Base-by-base conservation (phyloP, 768 basidiomycete species). In the Chiua virens region DNA sequence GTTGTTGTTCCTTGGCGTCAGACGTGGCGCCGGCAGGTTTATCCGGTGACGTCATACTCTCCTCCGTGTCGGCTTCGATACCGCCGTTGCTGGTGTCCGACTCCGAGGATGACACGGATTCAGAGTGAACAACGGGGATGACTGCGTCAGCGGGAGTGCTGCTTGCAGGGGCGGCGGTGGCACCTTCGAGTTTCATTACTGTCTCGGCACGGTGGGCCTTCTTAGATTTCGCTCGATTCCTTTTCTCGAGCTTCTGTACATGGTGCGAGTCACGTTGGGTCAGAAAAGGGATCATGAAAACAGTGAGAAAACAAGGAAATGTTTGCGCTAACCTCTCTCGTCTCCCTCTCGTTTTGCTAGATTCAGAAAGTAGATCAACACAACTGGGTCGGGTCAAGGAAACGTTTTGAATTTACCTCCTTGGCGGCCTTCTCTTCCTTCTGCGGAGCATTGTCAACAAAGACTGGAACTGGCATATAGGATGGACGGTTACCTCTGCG, bases 41-140 rank as follows among this genome's bases (percentile, higher is more conserved):
- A 36, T 83, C 79, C 20, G 65, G 63, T 61, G 86, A 87, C 4
- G 86, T 85, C 56, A 86, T 72, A 61, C 86, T 87, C 62, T 85
- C 86, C 67, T 90, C 88, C 21, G 81, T 81, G 61, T 90, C 89
- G 8, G 84, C 86, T 52, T 89, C 89, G 46, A 78, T 78, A 18
- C 75, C 77, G 14, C 80, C 81, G 17, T 77, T 83, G 63, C 73
- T 81, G 50, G 67, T 75, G 59, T 85, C 85, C 23, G 79, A 79
- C 61, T 83, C 83, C 38, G 82, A 85, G 54, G 73, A 78, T 22
- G 80, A 77, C 39, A 72, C 64, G 73, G 69, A 58, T 57, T 73
- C 41, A 64, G 57, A 54, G 52, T 45, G 50, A 40, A 50, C 20
- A 52, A 65, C 44, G 20, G 63, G 53, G 30, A 66, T 53, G 43